A percentile compares a stretch with the other conserved stretches of the same genome.
Evolutionary conservation across 495 filamentous ascomycete species (phyloP).

Genomic region (Amniculicola lignicola): DNA sequence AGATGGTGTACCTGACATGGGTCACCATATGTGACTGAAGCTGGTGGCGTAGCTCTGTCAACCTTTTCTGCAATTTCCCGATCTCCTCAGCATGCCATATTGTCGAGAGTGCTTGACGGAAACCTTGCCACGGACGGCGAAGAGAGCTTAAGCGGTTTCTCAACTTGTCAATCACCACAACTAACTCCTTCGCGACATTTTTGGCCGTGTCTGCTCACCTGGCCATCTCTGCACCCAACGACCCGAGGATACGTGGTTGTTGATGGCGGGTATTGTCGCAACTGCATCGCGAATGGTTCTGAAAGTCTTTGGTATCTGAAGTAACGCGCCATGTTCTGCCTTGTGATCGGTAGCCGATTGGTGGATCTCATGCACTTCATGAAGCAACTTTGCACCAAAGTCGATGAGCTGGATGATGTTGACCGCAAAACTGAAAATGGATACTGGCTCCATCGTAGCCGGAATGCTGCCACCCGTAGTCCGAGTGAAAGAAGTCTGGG

Average conservation of each 20-base stretch:
- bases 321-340: background rate
- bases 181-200: background rate
- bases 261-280: background rate
- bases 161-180: background rate
- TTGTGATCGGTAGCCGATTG: background rate
- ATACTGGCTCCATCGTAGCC: conserved; percentile 8
- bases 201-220: background rate
- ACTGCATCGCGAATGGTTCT: background rate
- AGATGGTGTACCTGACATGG: conserved; percentile 1
- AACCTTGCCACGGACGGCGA: conserved; percentile 6
- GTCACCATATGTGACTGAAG: background rate
- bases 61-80: background rate
- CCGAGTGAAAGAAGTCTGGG: too few species aligned
- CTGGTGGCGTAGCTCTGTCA: background rate
- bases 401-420: conserved; percentile 11
- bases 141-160: background rate
- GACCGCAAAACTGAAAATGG: conserved; percentile 1
- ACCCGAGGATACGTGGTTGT: background rate
- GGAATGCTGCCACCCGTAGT: too few species aligned
- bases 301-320: background rate
- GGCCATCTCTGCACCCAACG: background rate
- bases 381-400: conserved; percentile 1
- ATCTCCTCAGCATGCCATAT: conserved; percentile 4
- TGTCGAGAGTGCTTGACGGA: conserved; percentile 1
- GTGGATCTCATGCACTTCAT: background rate